phyloP scores from a whole-genome alignment of 2,329 filamentous ascomycete species.

The Cryphonectria nitschkei region DNA sequence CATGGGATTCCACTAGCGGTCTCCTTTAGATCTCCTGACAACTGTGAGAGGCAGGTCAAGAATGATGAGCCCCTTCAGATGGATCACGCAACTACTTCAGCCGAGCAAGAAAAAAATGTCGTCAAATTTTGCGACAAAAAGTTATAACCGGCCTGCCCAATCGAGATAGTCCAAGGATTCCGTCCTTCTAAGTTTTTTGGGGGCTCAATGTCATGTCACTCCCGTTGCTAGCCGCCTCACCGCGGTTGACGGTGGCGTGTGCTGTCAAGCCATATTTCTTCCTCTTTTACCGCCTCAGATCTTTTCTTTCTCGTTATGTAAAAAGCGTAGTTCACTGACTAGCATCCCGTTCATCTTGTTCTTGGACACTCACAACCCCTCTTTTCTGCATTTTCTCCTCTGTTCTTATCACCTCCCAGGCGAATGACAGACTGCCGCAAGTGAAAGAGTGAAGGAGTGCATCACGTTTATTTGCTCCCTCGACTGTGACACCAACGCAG shows the following conservation, averaged over 20 bases:
- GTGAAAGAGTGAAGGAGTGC: not conserved
- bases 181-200: not conserved
- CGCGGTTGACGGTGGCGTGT: constrained; percentile 1
- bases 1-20: not conserved
- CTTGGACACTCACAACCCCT: not conserved
- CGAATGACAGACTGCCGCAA: not conserved
- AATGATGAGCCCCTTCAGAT: not conserved
- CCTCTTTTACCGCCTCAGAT: constrained; percentile 13
- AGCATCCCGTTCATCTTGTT: not conserved
- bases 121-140: not conserved
- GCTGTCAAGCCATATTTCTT: constrained; percentile 10
- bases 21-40: not conserved
- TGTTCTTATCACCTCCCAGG: not conserved
- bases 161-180: not conserved
- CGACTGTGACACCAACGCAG: not conserved
- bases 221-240: constrained; percentile 20
- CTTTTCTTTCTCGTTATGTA: constrained; percentile 14
- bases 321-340: constrained; percentile 10
- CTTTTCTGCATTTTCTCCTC: not conserved
- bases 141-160: not conserved
- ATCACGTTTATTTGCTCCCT: not conserved
- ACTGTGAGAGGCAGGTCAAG: constrained; percentile 11
- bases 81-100: constrained; percentile 9
- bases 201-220: not conserved
- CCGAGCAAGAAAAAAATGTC: not conserved